These are phyloP conservation scores for Populus hybrid DNA, from an alignment of 441 rosid species.

Conservation along the genomic window DNA sequence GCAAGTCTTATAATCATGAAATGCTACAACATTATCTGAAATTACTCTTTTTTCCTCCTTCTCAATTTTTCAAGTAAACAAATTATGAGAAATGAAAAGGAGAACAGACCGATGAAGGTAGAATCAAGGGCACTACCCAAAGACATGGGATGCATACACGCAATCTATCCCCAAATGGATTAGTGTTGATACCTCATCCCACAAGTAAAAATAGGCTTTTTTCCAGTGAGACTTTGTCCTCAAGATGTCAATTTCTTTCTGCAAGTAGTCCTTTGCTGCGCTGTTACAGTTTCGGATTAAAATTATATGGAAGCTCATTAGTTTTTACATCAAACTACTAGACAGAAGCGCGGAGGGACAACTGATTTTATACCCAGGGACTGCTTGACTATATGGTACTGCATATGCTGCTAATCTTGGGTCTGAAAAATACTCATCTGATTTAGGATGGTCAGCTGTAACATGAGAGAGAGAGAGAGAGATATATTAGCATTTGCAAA, in stretches of 20 bases:
- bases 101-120: neutral
- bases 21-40: neutral
- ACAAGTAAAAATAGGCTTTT: conserved; percentile 87
- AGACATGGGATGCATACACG: neutral
- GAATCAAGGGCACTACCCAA: neutral
- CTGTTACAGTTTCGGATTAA: conserved; percentile 56
- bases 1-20: neutral
- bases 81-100: neutral
- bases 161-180: neutral
- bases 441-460: conserved; percentile 84
- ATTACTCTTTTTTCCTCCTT: neutral
- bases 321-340: conserved; percentile 29
- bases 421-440: conserved; percentile 82
- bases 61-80: neutral
- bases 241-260: conserved; percentile 80
- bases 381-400: conserved; percentile 63
- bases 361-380: conserved; percentile 54
- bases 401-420: conserved; percentile 94
- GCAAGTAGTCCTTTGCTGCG: conserved; percentile 64
- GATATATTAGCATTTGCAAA: conserved; percentile 7
- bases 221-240: conserved; percentile 89
- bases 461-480: conserved; percentile 11
- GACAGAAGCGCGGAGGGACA: conserved; percentile 26
- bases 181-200: conserved; percentile 74
- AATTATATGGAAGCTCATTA: conserved; percentile 32